Evolutionary conservation across 2,329 filamentous ascomycete genomes (phyloP).

Genomic region (Aspergillus felis): DNA sequence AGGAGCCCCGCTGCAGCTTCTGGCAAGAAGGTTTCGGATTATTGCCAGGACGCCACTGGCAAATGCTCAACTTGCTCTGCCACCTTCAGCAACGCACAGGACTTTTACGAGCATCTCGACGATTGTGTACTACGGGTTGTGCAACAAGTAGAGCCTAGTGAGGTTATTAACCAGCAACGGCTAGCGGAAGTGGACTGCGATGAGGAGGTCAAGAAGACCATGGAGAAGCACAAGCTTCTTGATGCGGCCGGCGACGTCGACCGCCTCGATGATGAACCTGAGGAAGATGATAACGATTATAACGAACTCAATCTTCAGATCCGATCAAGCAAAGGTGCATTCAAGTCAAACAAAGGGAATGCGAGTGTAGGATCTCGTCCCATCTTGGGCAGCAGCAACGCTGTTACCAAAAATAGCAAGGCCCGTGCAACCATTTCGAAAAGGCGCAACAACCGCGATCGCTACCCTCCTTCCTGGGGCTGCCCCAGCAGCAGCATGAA

Average conservation of each 20-base stretch:
- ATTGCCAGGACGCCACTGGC: slow-evolving; percentile 72
- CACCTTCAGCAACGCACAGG: slow-evolving; percentile 81
- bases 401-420: slow-evolving; percentile 61
- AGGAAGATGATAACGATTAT: slow-evolving; percentile 55
- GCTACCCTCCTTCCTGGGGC: slow-evolving; percentile 92
- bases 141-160: slow-evolving; percentile 54
- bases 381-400: slow-evolving; percentile 46
- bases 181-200: slow-evolving; percentile 59
- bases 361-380: slow-evolving; percentile 47
- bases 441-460: slow-evolving; percentile 84
- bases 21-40: slow-evolving; percentile 65
- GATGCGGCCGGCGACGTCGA: slow-evolving; percentile 48
- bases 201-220: slow-evolving; percentile 53
- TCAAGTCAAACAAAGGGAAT: slow-evolving; percentile 51
- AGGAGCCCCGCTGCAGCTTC: slow-evolving; percentile 49
- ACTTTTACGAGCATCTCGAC: slow-evolving; percentile 94
- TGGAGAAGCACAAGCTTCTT: slow-evolving; percentile 56
- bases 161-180: slow-evolving; percentile 55
- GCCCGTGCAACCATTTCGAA: slow-evolving; percentile 57
- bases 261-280: slow-evolving; percentile 48
- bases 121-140: slow-evolving; percentile 64
- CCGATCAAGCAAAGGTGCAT: slow-evolving; percentile 46
- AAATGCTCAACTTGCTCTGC: slow-evolving; percentile 89
- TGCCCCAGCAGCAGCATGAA: slow-evolving; percentile 91
- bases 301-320: slow-evolving; percentile 45